Base-by-base conservation (phyloP, 305 asterid species). In the Fraxinus angustifolia region DNA sequence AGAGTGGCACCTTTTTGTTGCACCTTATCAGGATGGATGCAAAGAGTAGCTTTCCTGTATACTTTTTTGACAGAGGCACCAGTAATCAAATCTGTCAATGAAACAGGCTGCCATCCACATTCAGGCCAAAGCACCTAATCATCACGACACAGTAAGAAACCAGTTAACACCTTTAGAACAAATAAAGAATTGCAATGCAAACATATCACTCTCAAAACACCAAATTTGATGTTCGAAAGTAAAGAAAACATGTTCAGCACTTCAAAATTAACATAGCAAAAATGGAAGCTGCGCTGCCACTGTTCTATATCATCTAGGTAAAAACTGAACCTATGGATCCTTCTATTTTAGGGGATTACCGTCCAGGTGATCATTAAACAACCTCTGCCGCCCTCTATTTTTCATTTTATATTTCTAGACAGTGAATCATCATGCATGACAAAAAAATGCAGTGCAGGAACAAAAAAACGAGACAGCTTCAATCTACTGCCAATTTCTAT, bases 71-170 rank as follows among this genome's bases (percentile, higher is more conserved):
- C 99, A 14, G 92, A 86, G 84, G 96, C 95, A 12, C 96, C 98
- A 0, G 87, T 88, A 28, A 96, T 94, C 88, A 96, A 86, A 88
- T 96, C 99, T 30, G 99, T 94, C 91, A 96, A 93, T 35, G 99
- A 94, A 87, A 96, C 93, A 35, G 99, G 95, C 88, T 91, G 98
- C 99, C 99, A 96, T 67, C 99, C 99, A 86, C 98, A 96, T 87
- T 90, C 98, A 56, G 98, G 98, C 99, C 99, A 96, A 84, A 96
- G 98, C 81, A 96, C 98, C 99, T 96, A 86, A 36, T 16, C 83
- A 84, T 73, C 76, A 62, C 2, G 33, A 6, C 34, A 30, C 70
- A 83, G 74, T 56, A 78, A 19, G 77, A 76, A 82, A 79, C 74
- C 33, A 58, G 72, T 84, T 81, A 38, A 36, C 67, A 86, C 40